Percentiles rank a stretch among this genome's conserved stretches.
These are phyloP conservation scores for Harringtonia lauricola DNA, from an alignment of 2,329 filamentous ascomycete genomes.

Conservation along the genomic window DNA sequence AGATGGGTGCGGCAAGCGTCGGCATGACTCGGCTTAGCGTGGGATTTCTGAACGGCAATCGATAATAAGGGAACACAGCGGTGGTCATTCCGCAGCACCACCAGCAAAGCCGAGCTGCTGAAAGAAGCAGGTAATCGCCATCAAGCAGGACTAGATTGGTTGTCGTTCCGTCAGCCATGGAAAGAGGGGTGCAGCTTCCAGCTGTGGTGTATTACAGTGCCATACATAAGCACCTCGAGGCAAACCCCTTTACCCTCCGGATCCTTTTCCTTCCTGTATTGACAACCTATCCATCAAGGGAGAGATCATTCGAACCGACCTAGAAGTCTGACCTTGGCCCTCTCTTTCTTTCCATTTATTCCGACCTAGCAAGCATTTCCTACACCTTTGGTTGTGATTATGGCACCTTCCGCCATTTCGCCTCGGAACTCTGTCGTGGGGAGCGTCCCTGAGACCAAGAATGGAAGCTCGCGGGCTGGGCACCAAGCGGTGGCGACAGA, in stretches of 20 bases:
- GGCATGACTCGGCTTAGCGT: background rate
- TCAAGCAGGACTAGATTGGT: background rate
- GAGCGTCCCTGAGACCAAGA: slow-evolving; percentile 14
- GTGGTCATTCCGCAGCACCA: slow-evolving; percentile 7
- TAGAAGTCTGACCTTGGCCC: no score
- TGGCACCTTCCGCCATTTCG: slow-evolving; percentile 49
- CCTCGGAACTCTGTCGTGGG: slow-evolving; percentile 27
- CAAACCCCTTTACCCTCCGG: background rate
- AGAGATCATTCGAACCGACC: no score
- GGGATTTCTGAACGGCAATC: background rate
- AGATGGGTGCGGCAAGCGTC: background rate
- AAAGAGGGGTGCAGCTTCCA: background rate
- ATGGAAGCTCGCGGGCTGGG: background rate
- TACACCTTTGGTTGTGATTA: slow-evolving; percentile 22
- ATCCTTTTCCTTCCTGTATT: background rate
- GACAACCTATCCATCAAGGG: background rate
- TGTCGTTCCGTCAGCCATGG: background rate
- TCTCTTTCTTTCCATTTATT: background rate
- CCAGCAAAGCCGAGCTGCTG: slow-evolving; percentile 9
- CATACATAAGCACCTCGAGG: no score
- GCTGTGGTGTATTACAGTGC: background rate
- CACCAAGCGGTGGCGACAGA: background rate
- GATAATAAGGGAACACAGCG: slow-evolving; percentile 1
- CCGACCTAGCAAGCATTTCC: background rate
- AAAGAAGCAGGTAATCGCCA: background rate